A percentile compares a stretch with the other conserved stretches of the same genome.
Evolutionary conservation across 768 basidiomycete species (phyloP).

Genomic region (Inosperma sp.): DNA sequence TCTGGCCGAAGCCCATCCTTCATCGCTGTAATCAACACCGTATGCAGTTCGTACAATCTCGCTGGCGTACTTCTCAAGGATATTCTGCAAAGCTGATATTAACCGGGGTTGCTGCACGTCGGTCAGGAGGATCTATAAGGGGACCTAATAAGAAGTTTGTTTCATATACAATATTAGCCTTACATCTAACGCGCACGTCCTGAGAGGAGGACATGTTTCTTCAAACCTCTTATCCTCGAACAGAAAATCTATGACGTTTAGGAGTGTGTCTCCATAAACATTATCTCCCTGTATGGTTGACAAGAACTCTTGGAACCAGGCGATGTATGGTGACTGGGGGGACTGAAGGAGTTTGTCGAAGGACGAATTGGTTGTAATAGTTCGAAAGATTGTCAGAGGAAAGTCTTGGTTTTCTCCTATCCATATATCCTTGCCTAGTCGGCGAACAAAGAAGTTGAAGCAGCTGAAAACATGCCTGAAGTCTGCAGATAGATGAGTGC

Average conservation of each 20-base stretch:
- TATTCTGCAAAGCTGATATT: background rate
- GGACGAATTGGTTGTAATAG: constrained; percentile 72
- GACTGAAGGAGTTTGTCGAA: constrained; percentile 45
- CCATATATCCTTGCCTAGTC: constrained; percentile 61
- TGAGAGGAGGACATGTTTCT: constrained; percentile 57
- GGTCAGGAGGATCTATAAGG: constrained; percentile 29
- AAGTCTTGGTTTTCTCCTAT: constrained; percentile 61
- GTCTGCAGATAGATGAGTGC: constrained; percentile 36
- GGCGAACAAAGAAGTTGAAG: constrained; percentile 56
- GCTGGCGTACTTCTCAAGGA: constrained; percentile 39
- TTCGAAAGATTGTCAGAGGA: constrained; percentile 74
- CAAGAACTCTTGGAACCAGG: constrained; percentile 65
- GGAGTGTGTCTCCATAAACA: constrained; percentile 62
- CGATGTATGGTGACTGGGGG: constrained; percentile 41
- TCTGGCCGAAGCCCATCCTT: constrained; percentile 35
- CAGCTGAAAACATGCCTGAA: constrained; percentile 55
- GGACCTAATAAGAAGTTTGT: constrained; percentile 1
- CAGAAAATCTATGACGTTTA: constrained; percentile 66
- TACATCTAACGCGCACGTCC: constrained; percentile 61
- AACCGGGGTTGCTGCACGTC: constrained; percentile 20
- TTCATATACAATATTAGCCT: constrained; percentile 25
- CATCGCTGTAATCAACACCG: constrained; percentile 27
- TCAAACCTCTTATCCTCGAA: constrained; percentile 73
- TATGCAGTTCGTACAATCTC: constrained; percentile 37
- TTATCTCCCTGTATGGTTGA: constrained; percentile 46